These are phyloP conservation scores for Lachancea cidri DNA, from an alignment of 805 yeast species.

Conservation along the genomic window DNA sequence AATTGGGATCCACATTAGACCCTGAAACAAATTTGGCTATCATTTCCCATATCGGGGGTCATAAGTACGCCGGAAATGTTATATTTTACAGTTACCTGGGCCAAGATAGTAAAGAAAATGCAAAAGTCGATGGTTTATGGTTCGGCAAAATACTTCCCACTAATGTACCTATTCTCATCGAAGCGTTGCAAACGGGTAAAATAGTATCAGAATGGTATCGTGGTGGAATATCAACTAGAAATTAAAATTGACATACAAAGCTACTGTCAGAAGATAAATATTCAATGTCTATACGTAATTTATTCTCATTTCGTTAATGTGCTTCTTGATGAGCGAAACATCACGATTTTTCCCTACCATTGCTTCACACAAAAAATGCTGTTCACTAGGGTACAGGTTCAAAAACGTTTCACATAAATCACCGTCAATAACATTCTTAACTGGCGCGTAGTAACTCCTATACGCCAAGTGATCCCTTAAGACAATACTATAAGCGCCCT, in stretches of 20 bases:
- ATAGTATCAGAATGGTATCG: constrained; percentile 56
- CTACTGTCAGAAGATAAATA: no score
- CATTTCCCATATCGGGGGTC: constrained; percentile 81
- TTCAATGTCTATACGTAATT: constrained; percentile 18
- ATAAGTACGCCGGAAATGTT: constrained; percentile 79
- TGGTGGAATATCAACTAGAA: constrained; percentile 31
- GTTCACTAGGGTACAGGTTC: constrained; percentile 20
- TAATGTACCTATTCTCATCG: constrained; percentile 62
- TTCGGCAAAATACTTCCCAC: constrained; percentile 69
- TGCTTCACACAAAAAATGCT: constrained; percentile 26
- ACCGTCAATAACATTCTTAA: constrained; percentile 76
- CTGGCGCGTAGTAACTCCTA: constrained; percentile 80
- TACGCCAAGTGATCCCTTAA: constrained; percentile 65
- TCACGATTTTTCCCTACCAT: constrained; percentile 31
- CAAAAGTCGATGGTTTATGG: constrained; percentile 47
- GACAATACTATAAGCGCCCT: constrained; percentile 37
- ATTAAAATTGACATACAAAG: background rate
- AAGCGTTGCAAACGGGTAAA: constrained; percentile 44
- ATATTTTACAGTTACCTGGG: constrained; percentile 46
- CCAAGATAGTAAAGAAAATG: constrained; percentile 2
- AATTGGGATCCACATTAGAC: constrained; percentile 7
- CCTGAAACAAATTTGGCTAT: constrained; percentile 40
- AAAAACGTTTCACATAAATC: constrained; percentile 66
- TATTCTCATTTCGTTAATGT: constrained; percentile 27
- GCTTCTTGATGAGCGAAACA: constrained; percentile 11